Evolutionary conservation across 306 rosid species (phyloP), one percentile per base, ranked within the genome.

Genomic region (cucumber (Cucumis sativus)): DNA sequence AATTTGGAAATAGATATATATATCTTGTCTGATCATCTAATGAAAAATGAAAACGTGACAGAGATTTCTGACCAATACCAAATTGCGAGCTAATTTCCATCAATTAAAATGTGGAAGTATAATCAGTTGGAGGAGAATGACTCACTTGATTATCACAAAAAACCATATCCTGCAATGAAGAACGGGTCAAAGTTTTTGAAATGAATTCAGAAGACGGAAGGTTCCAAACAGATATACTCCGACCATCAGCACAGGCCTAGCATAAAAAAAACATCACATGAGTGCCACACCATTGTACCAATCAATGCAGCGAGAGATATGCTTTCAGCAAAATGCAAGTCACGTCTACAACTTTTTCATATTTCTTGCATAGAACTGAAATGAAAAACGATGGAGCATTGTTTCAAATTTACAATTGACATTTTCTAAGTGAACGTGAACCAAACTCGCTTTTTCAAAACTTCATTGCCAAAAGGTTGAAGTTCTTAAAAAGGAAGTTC

Each of bases 121-220:
- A 28, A 28, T 28, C 30, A 28, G 30, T 28, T 28, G 2, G 30
- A 28, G 30, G 30, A 28, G 72, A 78, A 49, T 51, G 20, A 74
- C 94, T 86, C 82, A 94, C 97, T 84, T 91, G 97, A 80, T 92
- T 94, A 35, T 86, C 87, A 63, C 90, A 93, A 65, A 91, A 94
- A 45, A 86, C 82, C 78, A 88, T 84, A 86, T 92, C 98, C 78
- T 94, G 98, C 30, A 94, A 83, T 57, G 89, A 83, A 76, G 93
- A 89, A 67, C 23, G 80, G 43, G 88, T 84, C 80, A 92, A 82
- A 78, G 84, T 84, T 65, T 76, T 89, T 69, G 91, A 88, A 79
- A 91, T 59, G 71, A 93, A 87, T 83, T 90, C 98, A 66, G 93
- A 88, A 69, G 98, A 93, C 64, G 93, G 90, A 80, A 94, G 97